Conservation (phyloP, 2,329 filamentous ascomycete genomes). For the Camptophora hylomeconis region DNA sequence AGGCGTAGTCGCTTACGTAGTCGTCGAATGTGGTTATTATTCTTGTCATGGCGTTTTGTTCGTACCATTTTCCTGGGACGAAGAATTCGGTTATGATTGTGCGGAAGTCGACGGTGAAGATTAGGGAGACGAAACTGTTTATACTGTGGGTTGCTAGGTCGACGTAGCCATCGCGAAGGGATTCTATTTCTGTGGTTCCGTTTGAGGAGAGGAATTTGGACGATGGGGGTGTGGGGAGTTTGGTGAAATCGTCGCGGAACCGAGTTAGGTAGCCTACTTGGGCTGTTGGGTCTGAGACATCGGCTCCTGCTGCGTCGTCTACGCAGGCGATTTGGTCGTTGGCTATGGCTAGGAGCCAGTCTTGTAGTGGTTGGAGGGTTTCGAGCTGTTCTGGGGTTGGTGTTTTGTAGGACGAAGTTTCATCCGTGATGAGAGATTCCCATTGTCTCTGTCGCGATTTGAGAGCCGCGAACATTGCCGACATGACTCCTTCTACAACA, state of each 20-base stretch:
- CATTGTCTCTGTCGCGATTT: constrained; percentile 71
- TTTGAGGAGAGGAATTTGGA: constrained; percentile 59
- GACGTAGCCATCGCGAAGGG: constrained; percentile 80
- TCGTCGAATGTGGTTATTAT: constrained; percentile 93
- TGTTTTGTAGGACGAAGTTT: constrained; percentile 59
- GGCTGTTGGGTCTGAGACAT: constrained; percentile 55
- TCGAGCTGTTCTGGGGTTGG: constrained; percentile 40
- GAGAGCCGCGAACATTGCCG: constrained; percentile 85
- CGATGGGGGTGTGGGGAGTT: constrained; percentile 55
- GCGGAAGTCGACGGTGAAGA: constrained; percentile 84
- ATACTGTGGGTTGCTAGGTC: constrained; percentile 92
- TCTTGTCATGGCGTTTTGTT: constrained; percentile 72
- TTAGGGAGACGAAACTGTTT: constrained; percentile 68
- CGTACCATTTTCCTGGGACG: constrained; percentile 71
- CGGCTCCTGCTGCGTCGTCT: constrained; percentile 67
- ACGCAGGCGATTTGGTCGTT: constrained; percentile 99
- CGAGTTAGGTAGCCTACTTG: constrained; percentile 71
- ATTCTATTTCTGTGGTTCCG: constrained; percentile 57
- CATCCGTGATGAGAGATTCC: constrained; percentile 79
- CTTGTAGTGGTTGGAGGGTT: constrained; percentile 58
- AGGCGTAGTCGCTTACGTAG: constrained; percentile 77
- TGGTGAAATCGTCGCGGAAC: constrained; percentile 72
- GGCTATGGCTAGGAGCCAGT: constrained; percentile 92
- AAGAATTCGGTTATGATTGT: constrained; percentile 79
- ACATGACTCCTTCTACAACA: constrained; percentile 87